Evolutionary conservation across 2,329 filamentous ascomycete genomes (phyloP).

Genomic region (Chrysoporthe cubensis): DNA sequence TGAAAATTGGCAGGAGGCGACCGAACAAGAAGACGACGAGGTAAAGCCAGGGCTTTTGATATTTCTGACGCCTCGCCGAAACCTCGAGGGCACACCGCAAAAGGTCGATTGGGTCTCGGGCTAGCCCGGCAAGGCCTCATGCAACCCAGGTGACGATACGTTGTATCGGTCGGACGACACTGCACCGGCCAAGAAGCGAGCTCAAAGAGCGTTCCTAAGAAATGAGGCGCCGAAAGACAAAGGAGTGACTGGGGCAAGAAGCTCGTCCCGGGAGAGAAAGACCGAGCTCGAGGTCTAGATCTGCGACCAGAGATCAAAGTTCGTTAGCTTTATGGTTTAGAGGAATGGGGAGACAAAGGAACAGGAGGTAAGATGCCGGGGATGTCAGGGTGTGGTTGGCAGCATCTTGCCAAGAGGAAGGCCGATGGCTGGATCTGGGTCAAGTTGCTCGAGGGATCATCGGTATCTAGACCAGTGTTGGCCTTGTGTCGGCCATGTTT

Average conservation of each 20-base stretch:
- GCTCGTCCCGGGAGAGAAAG: conserved; percentile 17
- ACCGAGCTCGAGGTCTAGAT: conserved; percentile 14
- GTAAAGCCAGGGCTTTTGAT: not conserved
- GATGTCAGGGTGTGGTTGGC: conserved; percentile 6
- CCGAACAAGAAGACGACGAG: not conserved
- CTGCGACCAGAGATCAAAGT: conserved; percentile 13
- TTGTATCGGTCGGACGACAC: not conserved
- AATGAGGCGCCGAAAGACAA: conserved; percentile 10
- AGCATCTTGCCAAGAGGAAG: conserved; percentile 16
- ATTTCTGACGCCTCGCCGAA: not conserved
- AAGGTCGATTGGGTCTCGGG: not conserved
- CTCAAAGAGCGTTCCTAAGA: not conserved
- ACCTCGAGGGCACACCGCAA: not conserved
- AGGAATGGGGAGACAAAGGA: conserved; percentile 17
- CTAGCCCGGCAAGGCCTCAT: not conserved
- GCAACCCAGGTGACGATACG: not conserved
- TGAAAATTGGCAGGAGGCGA: not conserved
- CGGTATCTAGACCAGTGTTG: conserved; percentile 15
- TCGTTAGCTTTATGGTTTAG: conserved; percentile 18
- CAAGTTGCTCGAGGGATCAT: conserved; percentile 22
- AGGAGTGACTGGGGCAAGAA: conserved; percentile 17
- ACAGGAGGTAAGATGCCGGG: not conserved
- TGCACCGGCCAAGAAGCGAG: not conserved
- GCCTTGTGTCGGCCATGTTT: conserved; percentile 10
- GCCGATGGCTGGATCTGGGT: conserved; percentile 6